Base-by-base conservation (phyloP, 345 rosid genomes). In the Eucalyptus virginea region DNA sequence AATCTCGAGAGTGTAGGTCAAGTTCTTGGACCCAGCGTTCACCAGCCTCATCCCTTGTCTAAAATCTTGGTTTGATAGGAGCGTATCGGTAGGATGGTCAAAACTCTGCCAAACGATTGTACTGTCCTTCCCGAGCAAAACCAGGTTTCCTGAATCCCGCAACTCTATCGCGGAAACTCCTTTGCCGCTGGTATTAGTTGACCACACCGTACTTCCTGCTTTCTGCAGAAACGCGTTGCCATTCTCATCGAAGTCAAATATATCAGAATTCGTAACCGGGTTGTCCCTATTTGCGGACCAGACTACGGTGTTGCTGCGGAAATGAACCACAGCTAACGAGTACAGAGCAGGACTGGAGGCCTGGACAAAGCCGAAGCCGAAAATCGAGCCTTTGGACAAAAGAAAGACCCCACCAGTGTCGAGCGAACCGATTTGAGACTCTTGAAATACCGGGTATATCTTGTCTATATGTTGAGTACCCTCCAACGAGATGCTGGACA, bases 241-340 rank as follows among this genome's bases (percentile, higher is more conserved):
- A 47, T 91, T 93, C 45, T 88, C 67, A 52, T 90, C 91, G 48
- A 98, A 97, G 65, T 89, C 83, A 80, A 98, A 93, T 2, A 89
- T 65, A 88, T 94, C 99, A 80, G 99, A 95, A 90, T 93, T 92
- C 15, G 93, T 65, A 88, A 97, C 95, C 15, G 95, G 98, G 86
- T 91, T 90, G 60, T 92, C 94, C 69, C 96, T 91, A 92, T 98
- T 97, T 18, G 97, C 97, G 4, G 99, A 81, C 99, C 99, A 96
- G 89, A 96, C 95, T 19, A 89, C 89, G 69, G 5, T 65, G 8
- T 42, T 11, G 87, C 90, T 94, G 81, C 80, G 77, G 89, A 8
- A 44, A 90, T 96, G 98, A 77, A 94, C 16, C 86, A 96, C 81
- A 86, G 92, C 96, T 32, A 98, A 92, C 16, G 93, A 92, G 91